These are phyloP conservation scores for Rhizopogon rudus DNA, from an alignment of 768 basidiomycete species.

Conservation along the genomic window DNA sequence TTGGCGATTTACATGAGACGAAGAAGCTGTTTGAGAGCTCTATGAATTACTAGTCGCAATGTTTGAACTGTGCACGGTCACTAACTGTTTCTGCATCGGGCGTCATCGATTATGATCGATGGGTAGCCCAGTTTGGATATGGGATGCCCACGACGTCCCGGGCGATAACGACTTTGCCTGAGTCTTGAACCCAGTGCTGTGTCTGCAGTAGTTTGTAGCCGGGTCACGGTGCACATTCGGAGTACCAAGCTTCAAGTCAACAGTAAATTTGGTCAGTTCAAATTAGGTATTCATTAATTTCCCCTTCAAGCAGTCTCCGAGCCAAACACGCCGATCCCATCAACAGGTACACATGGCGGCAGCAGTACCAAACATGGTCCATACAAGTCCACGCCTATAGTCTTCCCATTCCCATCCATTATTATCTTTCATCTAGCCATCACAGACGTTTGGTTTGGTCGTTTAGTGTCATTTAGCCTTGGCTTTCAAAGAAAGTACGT, in stretches of 20 bases:
- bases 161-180: neutral
- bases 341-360: no score
- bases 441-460: neutral
- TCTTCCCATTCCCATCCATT: neutral
- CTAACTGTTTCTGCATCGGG: neutral
- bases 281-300: no score
- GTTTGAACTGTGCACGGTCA: no score
- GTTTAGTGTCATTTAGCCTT: neutral
- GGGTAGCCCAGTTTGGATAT: neutral
- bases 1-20: neutral
- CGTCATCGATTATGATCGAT: neutral
- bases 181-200: neutral
- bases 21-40: neutral
- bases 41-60: neutral
- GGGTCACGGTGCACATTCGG: no score
- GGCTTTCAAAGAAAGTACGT: neutral
- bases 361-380: no score
- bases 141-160: neutral
- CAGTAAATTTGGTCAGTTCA: no score
- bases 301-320: no score
- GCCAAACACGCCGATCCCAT: no score
- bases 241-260: no score
- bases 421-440: neutral
- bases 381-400: neutral
- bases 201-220: no score